These are phyloP conservation scores for Dothideomycetes sp. DNA, from an alignment of 2,329 filamentous ascomycete genomes.

Conservation along the genomic window DNA sequence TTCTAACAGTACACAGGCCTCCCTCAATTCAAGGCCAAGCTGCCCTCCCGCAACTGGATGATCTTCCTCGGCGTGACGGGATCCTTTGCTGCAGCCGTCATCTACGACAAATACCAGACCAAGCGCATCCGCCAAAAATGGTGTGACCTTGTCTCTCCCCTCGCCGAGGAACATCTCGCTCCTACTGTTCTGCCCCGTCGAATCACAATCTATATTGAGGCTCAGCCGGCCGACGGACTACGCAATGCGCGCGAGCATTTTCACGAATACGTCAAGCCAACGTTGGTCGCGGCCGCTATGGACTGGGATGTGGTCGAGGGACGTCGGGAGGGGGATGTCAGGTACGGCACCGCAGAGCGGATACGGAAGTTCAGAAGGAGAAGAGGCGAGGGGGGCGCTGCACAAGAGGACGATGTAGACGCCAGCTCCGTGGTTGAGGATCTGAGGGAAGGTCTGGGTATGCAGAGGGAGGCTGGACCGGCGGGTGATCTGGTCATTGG, in stretches of 20 bases:
- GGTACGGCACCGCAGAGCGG: slow-evolving; percentile 75
- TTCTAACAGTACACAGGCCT: slow-evolving; percentile 59
- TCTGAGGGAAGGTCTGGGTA: slow-evolving; percentile 53
- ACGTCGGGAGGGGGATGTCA: slow-evolving; percentile 80
- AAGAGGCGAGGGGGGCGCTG: slow-evolving; percentile 39
- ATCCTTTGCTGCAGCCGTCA: slow-evolving; percentile 65
- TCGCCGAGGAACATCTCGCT: slow-evolving; percentile 65
- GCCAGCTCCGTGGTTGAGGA: slow-evolving; percentile 39
- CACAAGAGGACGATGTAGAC: slow-evolving; percentile 26
- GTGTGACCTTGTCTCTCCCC: slow-evolving; percentile 72
- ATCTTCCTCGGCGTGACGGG: slow-evolving; percentile 80
- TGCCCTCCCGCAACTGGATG: slow-evolving; percentile 95
- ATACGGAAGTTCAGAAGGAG: slow-evolving; percentile 58
- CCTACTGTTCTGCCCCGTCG: slow-evolving; percentile 67
- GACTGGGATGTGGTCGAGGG: slow-evolving; percentile 97
- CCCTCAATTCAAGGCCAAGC: slow-evolving; percentile 68
- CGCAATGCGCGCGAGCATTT: slow-evolving; percentile 87
- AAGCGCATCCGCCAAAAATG: slow-evolving; percentile 76
- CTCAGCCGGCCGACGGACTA: slow-evolving; percentile 77
- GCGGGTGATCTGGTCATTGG: slow-evolving; percentile 83
- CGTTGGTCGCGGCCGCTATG: slow-evolving; percentile 77
- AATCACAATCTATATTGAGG: slow-evolving; percentile 74
- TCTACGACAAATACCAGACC: slow-evolving; percentile 91
- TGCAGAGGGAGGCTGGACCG: slow-evolving; percentile 61
- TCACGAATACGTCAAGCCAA: slow-evolving; percentile 87